Conservation (phyloP, 2,329 filamentous ascomycete species). For the Colletotrichum sp. region DNA sequence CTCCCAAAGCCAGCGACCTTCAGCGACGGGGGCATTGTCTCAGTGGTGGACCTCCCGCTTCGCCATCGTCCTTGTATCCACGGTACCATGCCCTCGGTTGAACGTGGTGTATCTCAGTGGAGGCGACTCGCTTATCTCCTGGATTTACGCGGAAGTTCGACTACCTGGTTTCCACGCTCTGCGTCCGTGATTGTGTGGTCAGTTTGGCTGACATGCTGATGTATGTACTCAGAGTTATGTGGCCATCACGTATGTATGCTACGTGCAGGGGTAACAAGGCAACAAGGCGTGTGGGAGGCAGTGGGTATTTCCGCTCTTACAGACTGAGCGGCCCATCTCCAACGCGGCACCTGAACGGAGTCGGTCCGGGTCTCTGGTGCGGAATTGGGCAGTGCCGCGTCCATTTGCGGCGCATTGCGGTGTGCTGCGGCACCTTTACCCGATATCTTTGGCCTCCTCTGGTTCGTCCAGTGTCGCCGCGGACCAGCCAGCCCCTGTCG, state of each 20-base stretch:
- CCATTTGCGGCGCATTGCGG: background rate
- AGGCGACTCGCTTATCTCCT: background rate
- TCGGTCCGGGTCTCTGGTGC: background rate
- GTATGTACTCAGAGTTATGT: background rate
- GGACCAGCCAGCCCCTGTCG: background rate
- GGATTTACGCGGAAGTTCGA: background rate
- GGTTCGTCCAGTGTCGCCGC: background rate
- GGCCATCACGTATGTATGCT: background rate
- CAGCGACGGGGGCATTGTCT: background rate
- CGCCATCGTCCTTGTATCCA: too few species aligned
- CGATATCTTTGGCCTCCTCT: background rate
- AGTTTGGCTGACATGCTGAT: background rate
- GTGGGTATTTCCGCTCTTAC: background rate
- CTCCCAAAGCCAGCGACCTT: background rate
- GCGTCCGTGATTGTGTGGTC: background rate
- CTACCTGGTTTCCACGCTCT: background rate
- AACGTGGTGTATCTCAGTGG: background rate
- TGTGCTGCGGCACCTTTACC: background rate
- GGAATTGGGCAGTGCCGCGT: background rate
- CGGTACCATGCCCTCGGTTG: background rate
- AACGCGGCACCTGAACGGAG: background rate
- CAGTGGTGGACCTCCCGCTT: background rate
- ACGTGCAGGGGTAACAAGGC: background rate
- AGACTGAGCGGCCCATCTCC: background rate
- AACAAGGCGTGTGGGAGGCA: background rate